Conservation (phyloP, 1,284 basidiomycete genomes). For the Malassezia nana region DNA sequence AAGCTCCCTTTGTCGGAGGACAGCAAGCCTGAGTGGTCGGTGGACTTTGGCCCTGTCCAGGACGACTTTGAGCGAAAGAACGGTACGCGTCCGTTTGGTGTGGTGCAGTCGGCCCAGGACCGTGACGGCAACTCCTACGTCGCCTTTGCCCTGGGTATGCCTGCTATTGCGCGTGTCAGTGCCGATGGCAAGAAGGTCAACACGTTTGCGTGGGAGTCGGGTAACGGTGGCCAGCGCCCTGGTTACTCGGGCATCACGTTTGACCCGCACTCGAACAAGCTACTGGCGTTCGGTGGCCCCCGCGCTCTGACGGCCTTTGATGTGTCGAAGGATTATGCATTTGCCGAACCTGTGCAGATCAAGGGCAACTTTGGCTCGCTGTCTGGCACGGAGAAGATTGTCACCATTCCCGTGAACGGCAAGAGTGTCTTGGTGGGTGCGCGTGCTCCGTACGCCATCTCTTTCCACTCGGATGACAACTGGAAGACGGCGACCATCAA, state of each 20-base stretch:
- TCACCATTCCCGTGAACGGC: constrained; percentile 19
- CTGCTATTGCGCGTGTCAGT: constrained; percentile 40
- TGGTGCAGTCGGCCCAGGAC: constrained; percentile 40
- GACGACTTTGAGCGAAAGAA: constrained; percentile 20
- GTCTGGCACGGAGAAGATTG: constrained; percentile 36
- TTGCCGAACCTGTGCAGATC: constrained; percentile 25
- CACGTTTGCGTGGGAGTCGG: constrained; percentile 27
- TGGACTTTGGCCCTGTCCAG: constrained; percentile 32
- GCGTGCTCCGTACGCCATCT: constrained; percentile 35
- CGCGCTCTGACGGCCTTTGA: constrained; percentile 36
- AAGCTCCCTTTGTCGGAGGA: constrained; percentile 27
- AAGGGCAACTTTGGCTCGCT: constrained; percentile 31
- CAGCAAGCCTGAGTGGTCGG: constrained; percentile 29
- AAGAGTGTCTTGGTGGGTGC: constrained; percentile 29
- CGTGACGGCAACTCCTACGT: constrained; percentile 41
- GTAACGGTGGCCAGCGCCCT: constrained; percentile 36
- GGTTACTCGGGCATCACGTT: constrained; percentile 41
- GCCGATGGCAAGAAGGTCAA: constrained; percentile 25
- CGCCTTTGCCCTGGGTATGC: constrained; percentile 39
- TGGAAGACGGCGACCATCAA: constrained; percentile 30
- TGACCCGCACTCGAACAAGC: constrained; percentile 25
- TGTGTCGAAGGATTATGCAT: constrained; percentile 14
- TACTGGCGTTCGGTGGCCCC: constrained; percentile 42
- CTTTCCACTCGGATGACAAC: constrained; percentile 30
- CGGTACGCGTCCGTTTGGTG: constrained; percentile 38